Evolutionary conservation across 805 yeast genomes (phyloP).

Genomic region (Wickerhamomyces strasburgensis): DNA sequence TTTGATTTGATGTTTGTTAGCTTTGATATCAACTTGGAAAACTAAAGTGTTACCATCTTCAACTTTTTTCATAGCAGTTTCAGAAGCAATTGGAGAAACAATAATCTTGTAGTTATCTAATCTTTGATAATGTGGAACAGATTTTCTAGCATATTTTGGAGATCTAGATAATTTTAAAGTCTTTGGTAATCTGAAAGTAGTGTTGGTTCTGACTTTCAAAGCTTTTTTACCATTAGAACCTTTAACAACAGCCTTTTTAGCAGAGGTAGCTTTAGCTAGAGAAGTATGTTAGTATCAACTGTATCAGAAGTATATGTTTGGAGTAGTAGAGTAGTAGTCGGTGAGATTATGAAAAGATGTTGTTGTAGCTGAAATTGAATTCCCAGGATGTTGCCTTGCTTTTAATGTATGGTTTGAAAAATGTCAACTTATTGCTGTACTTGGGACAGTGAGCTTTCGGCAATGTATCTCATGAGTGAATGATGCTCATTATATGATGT

Average conservation of each 20-base stretch:
- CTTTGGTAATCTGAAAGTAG: conserved; percentile 97
- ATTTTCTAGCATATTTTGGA: conserved; percentile 92
- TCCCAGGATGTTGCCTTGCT: conserved; percentile 74
- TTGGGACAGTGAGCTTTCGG: too few species aligned
- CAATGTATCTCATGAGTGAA: too few species aligned
- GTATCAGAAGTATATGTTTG: too few species aligned
- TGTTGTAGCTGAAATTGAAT: conserved; percentile 88
- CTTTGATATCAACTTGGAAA: conserved; percentile 93
- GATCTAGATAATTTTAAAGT: conserved; percentile 89
- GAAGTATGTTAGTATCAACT: conserved; percentile 19
- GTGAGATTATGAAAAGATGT: too few species aligned
- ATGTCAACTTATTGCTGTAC: too few species aligned
- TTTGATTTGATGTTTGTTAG: conserved; percentile 99
- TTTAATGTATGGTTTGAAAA: too few species aligned
- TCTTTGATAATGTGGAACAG: conserved; percentile 97
- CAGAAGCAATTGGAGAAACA: conserved; percentile 93
- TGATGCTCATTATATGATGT: too few species aligned
- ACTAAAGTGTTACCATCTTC: conserved; percentile 99
- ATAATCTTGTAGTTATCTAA: conserved; percentile 92
- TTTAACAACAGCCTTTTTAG: conserved; percentile 98
- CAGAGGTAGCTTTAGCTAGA: conserved; percentile 82
- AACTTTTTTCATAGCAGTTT: conserved; percentile 98
- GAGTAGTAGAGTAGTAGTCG: too few species aligned
- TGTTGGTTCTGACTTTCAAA: conserved; percentile 87
- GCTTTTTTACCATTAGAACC: conserved; percentile 92